phyloP scores from a whole-genome alignment of 1,284 basidiomycete species.

The Ceraceosorus guamensis region DNA sequence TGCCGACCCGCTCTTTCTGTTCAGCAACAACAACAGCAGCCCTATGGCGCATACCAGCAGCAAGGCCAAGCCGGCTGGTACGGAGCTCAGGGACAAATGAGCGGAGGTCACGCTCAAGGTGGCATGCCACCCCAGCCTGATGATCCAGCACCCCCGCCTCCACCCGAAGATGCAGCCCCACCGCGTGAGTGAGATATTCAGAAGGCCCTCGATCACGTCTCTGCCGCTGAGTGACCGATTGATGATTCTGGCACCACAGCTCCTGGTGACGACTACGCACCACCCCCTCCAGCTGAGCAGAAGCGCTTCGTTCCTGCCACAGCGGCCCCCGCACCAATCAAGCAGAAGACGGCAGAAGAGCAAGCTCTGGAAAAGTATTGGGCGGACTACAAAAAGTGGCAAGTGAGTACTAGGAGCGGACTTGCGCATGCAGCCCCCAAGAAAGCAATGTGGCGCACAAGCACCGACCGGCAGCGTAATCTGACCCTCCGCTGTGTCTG shows the following conservation, averaged over 20 bases:
- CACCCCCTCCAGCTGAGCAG: not conserved
- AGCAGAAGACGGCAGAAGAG: slow-evolving; percentile 27
- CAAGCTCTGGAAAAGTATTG: slow-evolving; percentile 44
- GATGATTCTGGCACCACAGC: not conserved
- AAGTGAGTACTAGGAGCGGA: not conserved
- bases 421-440: not conserved
- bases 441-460: not conserved
- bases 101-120: slow-evolving; percentile 3
- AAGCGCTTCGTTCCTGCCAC: too few relatives aligned
- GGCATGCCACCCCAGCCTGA: slow-evolving; percentile 21
- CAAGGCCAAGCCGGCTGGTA: too few relatives aligned
- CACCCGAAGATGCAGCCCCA: slow-evolving; percentile 18
- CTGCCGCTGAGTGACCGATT: not conserved
- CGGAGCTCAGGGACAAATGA: too few relatives aligned
- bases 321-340: not conserved
- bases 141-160: slow-evolving; percentile 27
- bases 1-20: slow-evolving; percentile 7
- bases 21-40: slow-evolving; percentile 10
- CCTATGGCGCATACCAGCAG: not conserved
- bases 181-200: not conserved
- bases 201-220: not conserved
- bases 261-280: not conserved
- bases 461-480: not conserved
- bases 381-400: slow-evolving; percentile 31
- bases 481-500: slow-evolving; percentile 8